Base-by-base conservation (phyloP, 805 yeast species). In the Wickerhamiella brachini region DNA sequence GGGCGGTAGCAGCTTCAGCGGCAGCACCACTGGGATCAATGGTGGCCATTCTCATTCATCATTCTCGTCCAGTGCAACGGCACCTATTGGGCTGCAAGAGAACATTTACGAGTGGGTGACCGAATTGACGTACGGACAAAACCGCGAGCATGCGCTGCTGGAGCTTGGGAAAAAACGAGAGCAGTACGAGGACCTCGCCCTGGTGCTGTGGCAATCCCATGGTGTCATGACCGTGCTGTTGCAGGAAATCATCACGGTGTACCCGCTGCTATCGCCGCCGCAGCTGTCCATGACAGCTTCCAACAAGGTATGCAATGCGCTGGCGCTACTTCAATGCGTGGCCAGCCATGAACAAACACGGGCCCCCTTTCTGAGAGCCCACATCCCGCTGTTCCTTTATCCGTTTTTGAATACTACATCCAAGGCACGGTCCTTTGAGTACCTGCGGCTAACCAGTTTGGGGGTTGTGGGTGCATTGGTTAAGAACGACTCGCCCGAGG, bases 401-500 rank as follows among this genome's bases (percentile, higher is more conserved):
- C 98, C 98, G 29, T 90, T 90, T 62, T 75, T 90, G 62, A 87
- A 88, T 62, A 89, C 97, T 3, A 85, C 85, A 56, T 85, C 95
- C 38, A 83, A 89, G 64, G 89, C 87, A 58, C 75, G 96, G 57
- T 85, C 96, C 8, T 93, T 90, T 70, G 98, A 90, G 68, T 93
- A 93, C 65, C 75, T 90, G 61, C 75, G 97, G 56, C 75, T 90
- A 56, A 93, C 98, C 1, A 84, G 95, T 50, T 76, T 90, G 54
- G 98, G 98, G 41, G 98, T 90, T 6, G 85, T 90, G 64, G 98
- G 98, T 20, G 97, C 98, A 0, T 71, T 90, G 51, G 97, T 93
- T 23, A 90, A 93, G 61, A 90, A 89, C 65, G 98, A 90, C 62
- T 85, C 95, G 3, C 87, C 95, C 15, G 95, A 90, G 59, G 97